Evolutionary conservation across 345 rosid species (phyloP).

Genomic region (Linum lewisii): DNA sequence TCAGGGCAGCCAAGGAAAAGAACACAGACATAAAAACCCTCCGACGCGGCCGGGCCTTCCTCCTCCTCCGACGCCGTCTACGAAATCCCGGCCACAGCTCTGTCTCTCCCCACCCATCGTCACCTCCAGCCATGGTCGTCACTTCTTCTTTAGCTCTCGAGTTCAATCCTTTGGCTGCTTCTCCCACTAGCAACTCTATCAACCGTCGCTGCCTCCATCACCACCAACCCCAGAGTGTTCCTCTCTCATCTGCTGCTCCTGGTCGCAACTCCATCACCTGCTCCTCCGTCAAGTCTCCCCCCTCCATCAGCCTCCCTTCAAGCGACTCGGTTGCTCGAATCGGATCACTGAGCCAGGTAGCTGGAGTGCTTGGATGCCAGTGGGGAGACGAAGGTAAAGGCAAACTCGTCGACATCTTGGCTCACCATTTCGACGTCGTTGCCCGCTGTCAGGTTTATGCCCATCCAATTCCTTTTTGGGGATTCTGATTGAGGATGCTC

Average conservation of each 20-base stretch:
- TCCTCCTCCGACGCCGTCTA: too few species aligned
- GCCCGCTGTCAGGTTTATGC: constrained; percentile 97
- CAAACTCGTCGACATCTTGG: constrained; percentile 89
- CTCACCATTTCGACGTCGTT: constrained; percentile 79
- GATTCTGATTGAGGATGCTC: too few species aligned
- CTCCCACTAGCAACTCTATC: background rate
- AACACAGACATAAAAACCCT: too few species aligned
- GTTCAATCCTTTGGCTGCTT: background rate
- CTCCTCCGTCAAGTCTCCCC: constrained; percentile 11
- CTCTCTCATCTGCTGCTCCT: background rate
- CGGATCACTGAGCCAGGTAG: constrained; percentile 69
- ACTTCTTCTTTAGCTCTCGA: background rate
- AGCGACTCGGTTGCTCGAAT: constrained; percentile 36
- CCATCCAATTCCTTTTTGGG: too few species aligned
- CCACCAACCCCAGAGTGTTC: background rate
- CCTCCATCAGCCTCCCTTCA: constrained; percentile 41
- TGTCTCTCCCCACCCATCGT: too few species aligned
- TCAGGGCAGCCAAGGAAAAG: too few species aligned
- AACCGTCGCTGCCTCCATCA: background rate
- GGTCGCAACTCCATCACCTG: background rate
- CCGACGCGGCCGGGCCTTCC: too few species aligned
- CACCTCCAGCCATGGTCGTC: background rate
- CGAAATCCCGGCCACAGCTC: too few species aligned
- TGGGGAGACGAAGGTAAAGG: constrained; percentile 99
- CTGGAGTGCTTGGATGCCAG: constrained; percentile 85